These are phyloP conservation scores for Henningerozyma blattae DNA, from an alignment of 805 yeast genomes.

Conservation along the genomic window DNA sequence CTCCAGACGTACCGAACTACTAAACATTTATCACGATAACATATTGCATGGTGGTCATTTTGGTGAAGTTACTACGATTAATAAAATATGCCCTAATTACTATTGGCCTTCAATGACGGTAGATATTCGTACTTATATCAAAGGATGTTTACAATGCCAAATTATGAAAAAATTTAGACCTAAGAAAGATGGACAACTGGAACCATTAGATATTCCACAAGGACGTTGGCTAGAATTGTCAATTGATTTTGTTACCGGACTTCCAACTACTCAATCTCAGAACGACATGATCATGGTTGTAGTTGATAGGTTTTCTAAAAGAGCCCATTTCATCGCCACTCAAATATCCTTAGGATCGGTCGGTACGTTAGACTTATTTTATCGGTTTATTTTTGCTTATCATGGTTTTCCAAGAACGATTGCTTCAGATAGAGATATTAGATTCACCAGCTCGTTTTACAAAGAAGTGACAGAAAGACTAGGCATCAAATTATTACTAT, in stretches of 20 bases:
- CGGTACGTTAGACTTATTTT: conserved; percentile 6
- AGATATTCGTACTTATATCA: background rate
- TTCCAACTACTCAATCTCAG: conserved; percentile 2
- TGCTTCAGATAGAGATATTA: conserved; percentile 2
- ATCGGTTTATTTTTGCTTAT: conserved; percentile 5
- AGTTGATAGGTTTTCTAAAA: conserved; percentile 6
- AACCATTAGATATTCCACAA: conserved; percentile 7
- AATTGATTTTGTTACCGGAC: conserved; percentile 9
- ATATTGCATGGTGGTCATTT: conserved; percentile 6
- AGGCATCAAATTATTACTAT: conserved; percentile 2
- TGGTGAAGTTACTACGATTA: conserved; percentile 3
- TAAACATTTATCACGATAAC: conserved; percentile 3
- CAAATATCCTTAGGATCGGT: conserved; percentile 4
- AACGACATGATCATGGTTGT: conserved; percentile 8
- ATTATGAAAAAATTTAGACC: conserved; percentile 2
- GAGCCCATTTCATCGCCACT: conserved; percentile 7
- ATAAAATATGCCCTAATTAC: conserved; percentile 2
- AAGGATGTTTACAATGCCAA: conserved; percentile 5
- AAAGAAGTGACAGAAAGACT: conserved; percentile 1
- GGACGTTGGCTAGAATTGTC: conserved; percentile 11
- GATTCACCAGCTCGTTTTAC: background rate
- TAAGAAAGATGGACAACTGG: conserved; percentile 3
- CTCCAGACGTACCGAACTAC: no score
- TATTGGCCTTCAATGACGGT: conserved; percentile 5
- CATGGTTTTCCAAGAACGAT: conserved; percentile 8